Conservation (phyloP, 2,329 filamentous ascomycete genomes). For the Fusarium proliferatum region DNA sequence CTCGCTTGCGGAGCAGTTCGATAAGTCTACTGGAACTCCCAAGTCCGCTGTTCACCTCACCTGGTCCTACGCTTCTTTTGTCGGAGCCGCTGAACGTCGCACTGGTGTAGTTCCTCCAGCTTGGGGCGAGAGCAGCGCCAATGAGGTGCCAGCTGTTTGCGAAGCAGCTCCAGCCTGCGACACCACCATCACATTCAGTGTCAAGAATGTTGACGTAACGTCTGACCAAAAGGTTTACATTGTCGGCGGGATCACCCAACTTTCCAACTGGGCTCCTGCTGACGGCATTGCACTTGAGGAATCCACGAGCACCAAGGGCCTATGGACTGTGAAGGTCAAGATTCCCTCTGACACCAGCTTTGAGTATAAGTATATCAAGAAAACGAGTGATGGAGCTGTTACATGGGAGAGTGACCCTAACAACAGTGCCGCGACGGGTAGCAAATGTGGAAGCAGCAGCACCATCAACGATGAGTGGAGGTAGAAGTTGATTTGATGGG, state of each 20-base stretch:
- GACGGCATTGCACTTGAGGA: slow-evolving; percentile 63
- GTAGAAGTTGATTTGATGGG: not conserved
- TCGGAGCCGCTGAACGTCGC: slow-evolving; percentile 68
- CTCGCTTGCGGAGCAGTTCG: slow-evolving; percentile 74
- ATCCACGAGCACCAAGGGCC: slow-evolving; percentile 55
- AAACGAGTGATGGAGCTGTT: slow-evolving; percentile 60
- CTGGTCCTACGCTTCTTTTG: slow-evolving; percentile 76
- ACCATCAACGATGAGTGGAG: slow-evolving; percentile 29
- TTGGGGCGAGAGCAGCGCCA: slow-evolving; percentile 56
- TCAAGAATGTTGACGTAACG: slow-evolving; percentile 23
- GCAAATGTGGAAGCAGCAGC: slow-evolving; percentile 7
- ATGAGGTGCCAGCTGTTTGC: slow-evolving; percentile 32
- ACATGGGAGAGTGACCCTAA: slow-evolving; percentile 69
- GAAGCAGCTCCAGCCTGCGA: slow-evolving; percentile 42
- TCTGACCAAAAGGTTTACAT: slow-evolving; percentile 36
- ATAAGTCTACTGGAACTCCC: slow-evolving; percentile 60
- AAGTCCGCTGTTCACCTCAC: slow-evolving; percentile 75
- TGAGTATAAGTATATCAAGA: slow-evolving; percentile 71
- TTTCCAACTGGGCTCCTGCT: slow-evolving; percentile 50
- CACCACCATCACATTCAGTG: slow-evolving; percentile 35
- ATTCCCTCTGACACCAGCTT: slow-evolving; percentile 64
- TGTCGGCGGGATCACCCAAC: slow-evolving; percentile 52
- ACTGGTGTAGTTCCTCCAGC: slow-evolving; percentile 62
- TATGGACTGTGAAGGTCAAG: slow-evolving; percentile 65
- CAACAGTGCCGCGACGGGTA: slow-evolving; percentile 30